Conservation (phyloP, 2,329 filamentous ascomycete species). For the Aspergillus candidus region DNA sequence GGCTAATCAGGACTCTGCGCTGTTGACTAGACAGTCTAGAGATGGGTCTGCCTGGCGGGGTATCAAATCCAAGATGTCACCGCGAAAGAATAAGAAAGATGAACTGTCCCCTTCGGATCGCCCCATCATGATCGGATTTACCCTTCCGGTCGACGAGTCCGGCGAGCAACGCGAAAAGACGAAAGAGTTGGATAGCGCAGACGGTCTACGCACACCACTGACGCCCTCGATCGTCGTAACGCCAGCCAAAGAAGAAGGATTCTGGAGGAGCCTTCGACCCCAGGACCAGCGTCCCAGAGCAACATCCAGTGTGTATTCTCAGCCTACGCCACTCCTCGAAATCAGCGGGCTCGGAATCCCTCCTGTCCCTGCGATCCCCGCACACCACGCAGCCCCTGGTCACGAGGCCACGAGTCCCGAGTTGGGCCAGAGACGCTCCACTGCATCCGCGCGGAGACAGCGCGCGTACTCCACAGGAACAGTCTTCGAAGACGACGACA, state of each 20-base stretch:
- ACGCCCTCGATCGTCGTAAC: constrained; percentile 45
- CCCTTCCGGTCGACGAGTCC: constrained; percentile 33
- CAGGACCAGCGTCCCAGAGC: constrained; percentile 25
- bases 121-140: constrained; percentile 43
- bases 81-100: constrained; percentile 22
- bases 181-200: constrained; percentile 24
- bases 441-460: constrained; percentile 18
- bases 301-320: constrained; percentile 42
- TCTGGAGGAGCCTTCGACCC: constrained; percentile 27
- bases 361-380: constrained; percentile 38
- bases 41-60: constrained; percentile 14
- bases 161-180: constrained; percentile 13
- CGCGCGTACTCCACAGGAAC: constrained; percentile 32
- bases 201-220: constrained; percentile 30
- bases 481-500: constrained; percentile 32
- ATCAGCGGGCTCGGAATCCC: constrained; percentile 26
- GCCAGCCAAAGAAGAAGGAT: constrained; percentile 36
- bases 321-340: constrained; percentile 29
- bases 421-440: constrained; percentile 12
- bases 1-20: constrained; percentile 6
- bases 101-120: constrained; percentile 41
- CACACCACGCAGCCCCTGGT: constrained; percentile 19
- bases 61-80: constrained; percentile 10
- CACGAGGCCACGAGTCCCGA: constrained; percentile 10
- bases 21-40: neutral